Conservation (phyloP, 2,329 filamentous ascomycete species). For the Fusarium ramigenum region DNA sequence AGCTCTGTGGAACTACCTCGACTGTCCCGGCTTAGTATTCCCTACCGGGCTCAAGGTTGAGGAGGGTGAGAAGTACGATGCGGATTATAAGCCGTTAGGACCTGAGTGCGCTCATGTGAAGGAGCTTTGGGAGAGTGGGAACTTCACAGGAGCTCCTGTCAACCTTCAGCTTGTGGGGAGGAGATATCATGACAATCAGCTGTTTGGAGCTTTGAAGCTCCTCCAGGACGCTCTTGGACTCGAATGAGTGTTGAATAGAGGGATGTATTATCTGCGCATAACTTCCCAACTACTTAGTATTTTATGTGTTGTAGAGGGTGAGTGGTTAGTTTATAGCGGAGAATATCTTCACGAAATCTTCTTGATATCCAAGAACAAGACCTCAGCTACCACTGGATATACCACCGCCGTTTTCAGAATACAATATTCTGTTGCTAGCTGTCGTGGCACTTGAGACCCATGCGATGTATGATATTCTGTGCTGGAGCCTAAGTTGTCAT, state of each 20-base stretch:
- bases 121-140: not conserved
- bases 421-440: too few relatives aligned
- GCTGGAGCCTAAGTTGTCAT: not conserved
- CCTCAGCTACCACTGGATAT: too few relatives aligned
- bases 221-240: not conserved
- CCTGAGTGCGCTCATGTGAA: not conserved
- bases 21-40: not conserved
- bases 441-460: too few relatives aligned
- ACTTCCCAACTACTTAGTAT: too few relatives aligned
- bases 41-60: not conserved
- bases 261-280: too few relatives aligned
- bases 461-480: not conserved
- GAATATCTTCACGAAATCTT: too few relatives aligned
- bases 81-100: not conserved
- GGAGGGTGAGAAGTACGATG: not conserved
- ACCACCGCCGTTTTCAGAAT: too few relatives aligned
- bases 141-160: not conserved
- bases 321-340: not conserved
- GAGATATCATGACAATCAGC: not conserved
- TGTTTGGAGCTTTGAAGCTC: not conserved
- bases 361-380: fast-evolving
- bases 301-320: not conserved
- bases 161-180: not conserved
- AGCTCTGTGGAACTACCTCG: not conserved
- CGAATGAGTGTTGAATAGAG: not conserved